Evolutionary conservation across 1,284 basidiomycete species (phyloP), one percentile per base, ranked within the genome.

Genomic region (Moesziomyces antarcticus): DNA sequence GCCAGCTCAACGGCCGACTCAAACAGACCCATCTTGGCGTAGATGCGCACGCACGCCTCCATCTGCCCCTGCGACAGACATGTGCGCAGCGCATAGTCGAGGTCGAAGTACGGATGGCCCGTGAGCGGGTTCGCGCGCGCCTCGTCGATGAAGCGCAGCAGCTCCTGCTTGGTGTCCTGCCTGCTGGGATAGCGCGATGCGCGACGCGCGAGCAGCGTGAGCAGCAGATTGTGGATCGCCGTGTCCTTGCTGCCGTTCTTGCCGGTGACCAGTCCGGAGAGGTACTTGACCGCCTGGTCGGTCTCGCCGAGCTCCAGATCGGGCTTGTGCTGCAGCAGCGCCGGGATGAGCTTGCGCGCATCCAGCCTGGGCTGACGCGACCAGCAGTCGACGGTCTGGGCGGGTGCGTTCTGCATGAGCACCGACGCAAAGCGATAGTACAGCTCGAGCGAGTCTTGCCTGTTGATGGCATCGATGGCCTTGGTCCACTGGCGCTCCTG

Each of bases 1-100:
- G 97, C 97, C 40, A 99, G 88, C 84, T 98, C 94, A 21, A 99
- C 96, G 65, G 93, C 94, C 77, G 92, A 93, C 86, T 99, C 97
- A 87, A 91, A 97, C 51, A 98, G 86, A 0, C 93, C 94, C 94
- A 99, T 96, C 86, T 97, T 94, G 10, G 93, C 92, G 85, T 98
- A 99, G 61, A 99, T 96, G 78, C 94, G 91, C 44, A 99, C 94
- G 82, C 95, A 98, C 1, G 96, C 90, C 78, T 95, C 93, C 30
- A 90, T 92, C 49, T 92, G 88, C 6, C 90, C 89, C 44, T 91
- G 88, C 18, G 76, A 65, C 71, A 90, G 89, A 86, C 95, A 99
- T 47, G 97, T 85, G 10, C 97, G 90, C 62, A 99, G 84, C 0
- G 96, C 97, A 82, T 98, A 99, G 86, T 99, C 95, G 41, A 99